Percentiles rank a stretch among this genome's conserved stretches.
Conservation (phyloP, 768 basidiomycete species). For the Phanerodontia chrysosporium region DNA sequence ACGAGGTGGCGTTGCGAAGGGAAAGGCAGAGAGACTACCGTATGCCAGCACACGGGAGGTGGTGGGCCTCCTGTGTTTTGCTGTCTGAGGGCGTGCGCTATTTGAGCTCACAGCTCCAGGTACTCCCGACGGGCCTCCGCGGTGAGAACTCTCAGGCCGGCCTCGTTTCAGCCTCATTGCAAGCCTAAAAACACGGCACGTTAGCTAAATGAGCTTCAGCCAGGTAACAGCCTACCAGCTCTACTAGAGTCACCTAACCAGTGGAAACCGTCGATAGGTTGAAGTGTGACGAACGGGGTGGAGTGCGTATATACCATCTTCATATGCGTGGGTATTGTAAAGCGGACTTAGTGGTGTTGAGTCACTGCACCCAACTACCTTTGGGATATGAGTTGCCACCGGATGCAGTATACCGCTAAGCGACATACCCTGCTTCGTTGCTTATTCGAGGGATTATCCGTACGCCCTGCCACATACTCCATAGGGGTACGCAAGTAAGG, state of each 20-base stretch:
- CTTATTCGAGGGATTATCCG: background rate
- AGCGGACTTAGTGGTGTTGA: background rate
- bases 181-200: background rate
- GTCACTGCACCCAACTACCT: background rate
- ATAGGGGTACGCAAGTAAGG: background rate
- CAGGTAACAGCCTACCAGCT: background rate
- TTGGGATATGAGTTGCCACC: background rate
- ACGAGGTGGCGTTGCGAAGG: background rate
- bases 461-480: background rate
- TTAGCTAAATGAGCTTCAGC: background rate
- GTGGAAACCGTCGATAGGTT: background rate
- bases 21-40: background rate
- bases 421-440: background rate
- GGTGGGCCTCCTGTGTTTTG: background rate
- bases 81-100: background rate
- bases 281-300: background rate
- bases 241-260: background rate
- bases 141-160: background rate
- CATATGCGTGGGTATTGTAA: background rate
- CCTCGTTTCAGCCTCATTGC: slow-evolving; percentile 3
- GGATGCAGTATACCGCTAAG: background rate
- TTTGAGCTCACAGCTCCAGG: background rate
- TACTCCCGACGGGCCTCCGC: background rate
- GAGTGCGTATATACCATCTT: background rate
- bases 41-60: slow-evolving; percentile 13